phyloP scores from a whole-genome alignment of 2,329 filamentous ascomycete species.

The Botryosphaeria agaves region DNA sequence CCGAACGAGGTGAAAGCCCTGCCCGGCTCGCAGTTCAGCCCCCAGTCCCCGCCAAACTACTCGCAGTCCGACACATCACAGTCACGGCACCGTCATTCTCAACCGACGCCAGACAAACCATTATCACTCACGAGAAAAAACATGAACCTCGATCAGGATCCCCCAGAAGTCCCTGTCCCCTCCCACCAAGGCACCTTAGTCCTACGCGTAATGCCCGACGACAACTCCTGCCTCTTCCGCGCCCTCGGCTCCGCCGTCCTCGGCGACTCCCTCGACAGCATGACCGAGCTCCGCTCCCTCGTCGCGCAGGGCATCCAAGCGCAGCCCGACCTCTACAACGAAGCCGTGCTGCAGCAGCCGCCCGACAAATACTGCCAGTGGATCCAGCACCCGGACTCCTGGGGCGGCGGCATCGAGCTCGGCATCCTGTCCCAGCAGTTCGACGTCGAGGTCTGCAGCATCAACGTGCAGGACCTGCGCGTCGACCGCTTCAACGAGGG shows the following conservation, averaged over 20 bases:
- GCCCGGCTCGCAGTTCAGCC: conserved; percentile 5
- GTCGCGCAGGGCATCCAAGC: conserved; percentile 64
- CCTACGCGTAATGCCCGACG: conserved; percentile 87
- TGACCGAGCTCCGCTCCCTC: conserved; percentile 57
- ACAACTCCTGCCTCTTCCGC: conserved; percentile 88
- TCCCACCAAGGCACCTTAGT: conserved; percentile 42
- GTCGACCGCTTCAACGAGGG: conserved; percentile 68
- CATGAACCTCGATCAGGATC: conserved; percentile 33
- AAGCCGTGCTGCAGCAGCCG: conserved; percentile 56
- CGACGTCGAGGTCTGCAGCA: conserved; percentile 66
- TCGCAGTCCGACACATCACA: too few species aligned
- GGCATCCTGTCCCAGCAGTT: conserved; percentile 74
- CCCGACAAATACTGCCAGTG: conserved; percentile 63
- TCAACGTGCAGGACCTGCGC: conserved; percentile 55
- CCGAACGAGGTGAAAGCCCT: conserved; percentile 8
- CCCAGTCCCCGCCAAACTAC: conserved; percentile 3
- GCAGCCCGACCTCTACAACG: conserved; percentile 54
- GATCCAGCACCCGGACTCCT: conserved; percentile 65
- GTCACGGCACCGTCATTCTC: too few species aligned
- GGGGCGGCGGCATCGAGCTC: conserved; percentile 87
- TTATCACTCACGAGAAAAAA: conserved; percentile 25
- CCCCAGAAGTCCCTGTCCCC: conserved; percentile 42
- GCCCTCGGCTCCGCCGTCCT: conserved; percentile 72
- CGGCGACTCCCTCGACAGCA: conserved; percentile 40
- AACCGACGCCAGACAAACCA: conserved; percentile 15